phyloP scores from a whole-genome alignment of 2,329 filamentous ascomycete species.

The Colletotrichum eleusines region DNA sequence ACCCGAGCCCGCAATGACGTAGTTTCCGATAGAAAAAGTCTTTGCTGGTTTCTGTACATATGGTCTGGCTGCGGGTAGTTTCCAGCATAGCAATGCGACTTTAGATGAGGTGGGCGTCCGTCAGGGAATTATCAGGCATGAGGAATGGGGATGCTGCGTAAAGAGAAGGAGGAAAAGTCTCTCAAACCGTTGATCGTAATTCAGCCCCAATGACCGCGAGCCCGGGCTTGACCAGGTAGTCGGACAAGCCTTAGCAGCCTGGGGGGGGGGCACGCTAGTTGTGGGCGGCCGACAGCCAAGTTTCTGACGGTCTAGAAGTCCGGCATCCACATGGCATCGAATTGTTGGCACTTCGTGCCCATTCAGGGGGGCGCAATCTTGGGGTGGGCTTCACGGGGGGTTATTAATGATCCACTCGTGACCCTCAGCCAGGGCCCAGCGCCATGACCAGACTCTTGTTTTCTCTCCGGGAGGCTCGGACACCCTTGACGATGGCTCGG shows the following conservation, averaged over 20 bases:
- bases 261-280: constrained; percentile 2
- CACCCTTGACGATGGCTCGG: neutral
- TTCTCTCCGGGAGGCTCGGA: constrained; percentile 17
- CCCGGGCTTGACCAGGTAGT: neutral
- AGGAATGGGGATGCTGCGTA: neutral
- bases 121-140: neutral
- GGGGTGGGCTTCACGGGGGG: constrained; percentile 21
- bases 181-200: neutral
- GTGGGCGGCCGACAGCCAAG: constrained; percentile 4
- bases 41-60: neutral
- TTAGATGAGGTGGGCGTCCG: neutral
- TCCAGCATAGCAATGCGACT: neutral
- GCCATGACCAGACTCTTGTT: constrained; percentile 18
- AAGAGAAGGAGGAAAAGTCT: neutral
- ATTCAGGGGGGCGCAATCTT: constrained; percentile 34
- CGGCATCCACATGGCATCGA: neutral
- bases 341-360: constrained; percentile 14
- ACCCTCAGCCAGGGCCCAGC: neutral
- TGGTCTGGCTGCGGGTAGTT: neutral
- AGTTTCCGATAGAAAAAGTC: neutral
- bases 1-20: neutral
- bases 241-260: neutral
- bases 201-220: neutral
- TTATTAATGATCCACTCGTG: constrained; percentile 19
- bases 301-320: constrained; percentile 10